phyloP scores from a whole-genome alignment of 1,284 basidiomycete species.

The Amylostereum chailletii region DNA sequence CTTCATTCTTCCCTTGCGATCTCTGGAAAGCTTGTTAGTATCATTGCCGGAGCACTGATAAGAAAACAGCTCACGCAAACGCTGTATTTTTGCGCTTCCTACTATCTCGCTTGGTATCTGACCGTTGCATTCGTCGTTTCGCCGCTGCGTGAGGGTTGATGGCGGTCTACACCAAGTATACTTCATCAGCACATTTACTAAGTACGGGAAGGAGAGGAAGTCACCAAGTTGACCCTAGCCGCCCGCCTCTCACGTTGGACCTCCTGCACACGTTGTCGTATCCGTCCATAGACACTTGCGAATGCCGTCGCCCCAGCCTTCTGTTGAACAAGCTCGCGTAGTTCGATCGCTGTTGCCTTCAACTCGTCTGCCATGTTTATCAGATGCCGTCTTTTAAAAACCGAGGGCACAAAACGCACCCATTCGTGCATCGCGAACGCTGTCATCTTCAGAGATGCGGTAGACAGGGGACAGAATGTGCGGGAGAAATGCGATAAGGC shows the following conservation, averaged over 20 bases:
- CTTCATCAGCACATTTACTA: background rate
- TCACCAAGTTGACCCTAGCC: constrained; percentile 51
- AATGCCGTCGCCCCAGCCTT: constrained; percentile 85
- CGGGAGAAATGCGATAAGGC: constrained; percentile 63
- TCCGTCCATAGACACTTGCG: constrained; percentile 68
- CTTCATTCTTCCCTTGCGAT: constrained; percentile 19
- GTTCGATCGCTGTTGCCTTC: constrained; percentile 74
- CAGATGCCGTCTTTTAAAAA: background rate
- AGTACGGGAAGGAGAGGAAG: constrained; percentile 11
- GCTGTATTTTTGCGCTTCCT: constrained; percentile 66
- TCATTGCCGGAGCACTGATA: background rate
- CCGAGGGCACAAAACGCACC: constrained; percentile 40
- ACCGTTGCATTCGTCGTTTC: constrained; percentile 62
- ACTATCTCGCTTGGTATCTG: constrained; percentile 70
- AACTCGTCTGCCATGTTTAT: constrained; percentile 59
- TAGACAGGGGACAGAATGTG: constrained; percentile 86
- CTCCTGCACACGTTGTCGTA: constrained; percentile 64
- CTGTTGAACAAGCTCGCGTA: constrained; percentile 81
- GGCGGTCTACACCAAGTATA: constrained; percentile 32
- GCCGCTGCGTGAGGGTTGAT: constrained; percentile 74
- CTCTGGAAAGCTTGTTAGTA: constrained; percentile 11
- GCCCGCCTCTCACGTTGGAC: constrained; percentile 71
- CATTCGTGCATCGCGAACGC: constrained; percentile 68
- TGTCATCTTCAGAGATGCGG: constrained; percentile 81
- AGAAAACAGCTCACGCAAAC: constrained; percentile 40